Percentiles rank a stretch among this genome's conserved stretches.
These are phyloP conservation scores for Aspergillus transmontanensis DNA, from an alignment of 2,329 filamentous ascomycete species.

Conservation along the genomic window DNA sequence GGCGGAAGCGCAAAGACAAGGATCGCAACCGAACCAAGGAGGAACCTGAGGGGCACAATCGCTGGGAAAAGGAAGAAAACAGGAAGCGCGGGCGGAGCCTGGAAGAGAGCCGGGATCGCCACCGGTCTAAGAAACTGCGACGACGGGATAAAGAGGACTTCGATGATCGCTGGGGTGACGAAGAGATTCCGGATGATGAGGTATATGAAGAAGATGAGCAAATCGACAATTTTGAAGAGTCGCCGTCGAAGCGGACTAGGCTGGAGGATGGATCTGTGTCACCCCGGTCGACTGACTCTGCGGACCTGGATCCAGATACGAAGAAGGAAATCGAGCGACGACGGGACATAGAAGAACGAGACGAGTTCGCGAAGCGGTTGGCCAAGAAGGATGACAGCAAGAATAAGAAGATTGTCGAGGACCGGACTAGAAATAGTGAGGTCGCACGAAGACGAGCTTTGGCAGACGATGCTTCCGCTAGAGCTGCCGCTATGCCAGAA, in stretches of 20 bases:
- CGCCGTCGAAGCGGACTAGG: slow-evolving; percentile 71
- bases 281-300: slow-evolving; percentile 34
- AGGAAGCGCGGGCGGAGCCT: slow-evolving; percentile 43
- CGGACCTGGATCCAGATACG: slow-evolving; percentile 63
- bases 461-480: slow-evolving; percentile 68
- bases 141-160: slow-evolving; percentile 59
- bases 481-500: slow-evolving; percentile 74
- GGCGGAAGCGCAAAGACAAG: slow-evolving; percentile 28
- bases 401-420: slow-evolving; percentile 69
- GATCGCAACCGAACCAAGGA: slow-evolving; percentile 26
- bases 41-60: slow-evolving; percentile 19
- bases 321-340: slow-evolving; percentile 61
- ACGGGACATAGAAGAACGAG: slow-evolving; percentile 72
- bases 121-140: slow-evolving; percentile 55
- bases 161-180: slow-evolving; percentile 81
- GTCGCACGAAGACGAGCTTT: slow-evolving; percentile 63
- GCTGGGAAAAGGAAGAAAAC: slow-evolving; percentile 37
- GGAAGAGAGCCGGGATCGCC: slow-evolving; percentile 44
- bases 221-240: slow-evolving; percentile 66
- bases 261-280: slow-evolving; percentile 57
- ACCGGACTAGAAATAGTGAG: slow-evolving; percentile 60
- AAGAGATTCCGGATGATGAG: slow-evolving; percentile 55
- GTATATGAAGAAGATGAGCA: slow-evolving; percentile 51
- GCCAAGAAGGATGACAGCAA: slow-evolving; percentile 70
- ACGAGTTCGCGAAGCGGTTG: slow-evolving; percentile 77